Conservation (phyloP, 2,329 filamentous ascomycete species). For the Aspergillus jensenii region DNA sequence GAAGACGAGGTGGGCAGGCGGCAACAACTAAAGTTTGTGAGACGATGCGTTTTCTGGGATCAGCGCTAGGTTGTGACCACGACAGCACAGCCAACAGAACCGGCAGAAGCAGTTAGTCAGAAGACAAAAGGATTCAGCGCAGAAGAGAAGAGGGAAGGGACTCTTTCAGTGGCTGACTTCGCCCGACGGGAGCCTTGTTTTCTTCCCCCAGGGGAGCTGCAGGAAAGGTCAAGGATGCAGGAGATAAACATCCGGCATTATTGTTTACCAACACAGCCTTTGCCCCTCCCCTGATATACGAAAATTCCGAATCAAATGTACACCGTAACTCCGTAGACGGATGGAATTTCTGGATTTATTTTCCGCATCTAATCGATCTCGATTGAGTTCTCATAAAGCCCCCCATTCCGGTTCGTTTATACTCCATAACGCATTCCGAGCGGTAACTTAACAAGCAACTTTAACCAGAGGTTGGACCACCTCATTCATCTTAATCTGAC, state of each 20-base stretch:
- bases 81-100: slow-evolving; percentile 1
- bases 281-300: not conserved
- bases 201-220: slow-evolving; percentile 4
- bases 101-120: not conserved
- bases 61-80: slow-evolving; percentile 10
- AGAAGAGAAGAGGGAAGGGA: not conserved
- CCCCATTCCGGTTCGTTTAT: not conserved
- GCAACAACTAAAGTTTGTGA: slow-evolving; percentile 2
- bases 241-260: slow-evolving; percentile 2
- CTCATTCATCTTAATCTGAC: not conserved
- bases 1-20: slow-evolving; percentile 3
- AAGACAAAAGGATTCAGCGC: not conserved
- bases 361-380: not conserved
- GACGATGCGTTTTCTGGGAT: slow-evolving; percentile 1
- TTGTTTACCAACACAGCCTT: not conserved
- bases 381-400: not conserved
- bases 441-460: not conserved
- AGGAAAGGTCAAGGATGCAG: not conserved
- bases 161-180: not conserved
- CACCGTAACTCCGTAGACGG: not conserved
- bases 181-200: not conserved
- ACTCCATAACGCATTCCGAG: not conserved
- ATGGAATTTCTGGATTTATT: not conserved
- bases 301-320: not conserved
- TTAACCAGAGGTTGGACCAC: not conserved